Percentiles rank a stretch among this genome's conserved stretches.
phyloP scores from a whole-genome alignment of 768 basidiomycete species.

The Pulveroboletus sp. region DNA sequence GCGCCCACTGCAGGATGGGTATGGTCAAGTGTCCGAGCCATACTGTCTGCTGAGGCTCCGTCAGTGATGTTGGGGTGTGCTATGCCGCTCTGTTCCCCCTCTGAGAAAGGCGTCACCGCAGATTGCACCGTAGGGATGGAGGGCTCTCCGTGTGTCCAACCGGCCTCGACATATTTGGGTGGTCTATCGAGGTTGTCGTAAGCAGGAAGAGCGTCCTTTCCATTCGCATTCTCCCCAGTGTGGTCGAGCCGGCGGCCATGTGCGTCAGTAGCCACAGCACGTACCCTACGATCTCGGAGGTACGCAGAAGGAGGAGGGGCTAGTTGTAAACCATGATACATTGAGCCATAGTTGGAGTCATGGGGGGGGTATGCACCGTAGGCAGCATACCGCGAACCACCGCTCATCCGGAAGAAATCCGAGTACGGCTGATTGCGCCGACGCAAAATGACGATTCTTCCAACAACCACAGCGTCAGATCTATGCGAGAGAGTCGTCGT shows the following conservation, averaged over 20 bases:
- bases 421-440: slow-evolving; percentile 14
- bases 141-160: slow-evolving; percentile 3
- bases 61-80: not conserved
- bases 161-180: slow-evolving; percentile 39
- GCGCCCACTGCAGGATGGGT: not conserved
- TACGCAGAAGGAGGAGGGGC: slow-evolving; percentile 20
- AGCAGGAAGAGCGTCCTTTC: slow-evolving; percentile 46
- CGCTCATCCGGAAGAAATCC: slow-evolving; percentile 19
- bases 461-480: slow-evolving; percentile 1
- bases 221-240: slow-evolving; percentile 31
- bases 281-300: slow-evolving; percentile 23
- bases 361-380: slow-evolving; percentile 3
- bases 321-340: slow-evolving; percentile 15
- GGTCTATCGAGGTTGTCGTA: slow-evolving; percentile 44
- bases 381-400: not conserved
- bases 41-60: not conserved
- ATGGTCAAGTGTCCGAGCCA: not conserved
- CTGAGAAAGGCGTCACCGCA: not conserved
- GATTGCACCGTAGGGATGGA: not conserved
- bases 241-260: slow-evolving; percentile 35
- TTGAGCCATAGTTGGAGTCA: slow-evolving; percentile 1
- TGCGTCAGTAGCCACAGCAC: slow-evolving; percentile 36
- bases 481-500: not conserved
- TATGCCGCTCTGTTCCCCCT: slow-evolving; percentile 1
- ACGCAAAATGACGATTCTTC: slow-evolving; percentile 23